phyloP scores from a whole-genome alignment of 2,329 filamentous ascomycete genomes.

The Monosporascus sp. region DNA sequence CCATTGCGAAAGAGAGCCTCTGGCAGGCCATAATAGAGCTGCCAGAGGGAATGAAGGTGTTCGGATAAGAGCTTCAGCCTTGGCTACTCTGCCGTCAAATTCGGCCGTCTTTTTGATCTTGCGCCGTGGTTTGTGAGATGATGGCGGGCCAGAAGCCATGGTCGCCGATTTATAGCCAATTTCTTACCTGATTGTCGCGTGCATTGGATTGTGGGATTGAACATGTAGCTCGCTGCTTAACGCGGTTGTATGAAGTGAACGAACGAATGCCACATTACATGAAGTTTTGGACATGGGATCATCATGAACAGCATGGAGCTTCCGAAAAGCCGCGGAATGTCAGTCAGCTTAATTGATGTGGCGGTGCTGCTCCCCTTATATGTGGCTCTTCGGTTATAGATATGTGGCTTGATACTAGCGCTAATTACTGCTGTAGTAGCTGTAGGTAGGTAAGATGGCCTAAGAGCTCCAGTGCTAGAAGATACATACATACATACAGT shows the following conservation, averaged over 20 bases:
- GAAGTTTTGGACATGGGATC: slow-evolving; percentile 7
- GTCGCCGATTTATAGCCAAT: slow-evolving; percentile 21
- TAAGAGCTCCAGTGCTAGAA: no score
- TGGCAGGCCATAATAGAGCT: slow-evolving; percentile 89
- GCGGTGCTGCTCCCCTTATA: no score
- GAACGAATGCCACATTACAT: no score
- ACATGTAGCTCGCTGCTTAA: no score
- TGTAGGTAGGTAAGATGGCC: no score
- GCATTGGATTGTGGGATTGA: slow-evolving; percentile 10
- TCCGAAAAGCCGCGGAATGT: no score
- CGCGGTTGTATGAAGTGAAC: not conserved
- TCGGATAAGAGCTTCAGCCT: slow-evolving; percentile 42
- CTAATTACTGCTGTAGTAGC: no score
- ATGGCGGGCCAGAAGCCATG: slow-evolving; percentile 46
- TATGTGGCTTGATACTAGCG: no score
- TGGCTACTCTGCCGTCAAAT: slow-evolving; percentile 29
- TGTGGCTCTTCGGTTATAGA: no score
- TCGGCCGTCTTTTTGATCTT: slow-evolving; percentile 46
- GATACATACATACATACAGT: no score
- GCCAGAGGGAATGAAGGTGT: slow-evolving; percentile 81
- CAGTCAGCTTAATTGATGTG: no score
- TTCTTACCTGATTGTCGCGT: not conserved
- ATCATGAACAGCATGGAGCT: no score
- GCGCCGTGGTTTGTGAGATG: slow-evolving; percentile 55
- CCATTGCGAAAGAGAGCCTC: slow-evolving; percentile 84